These are phyloP conservation scores for Botrytis byssoidea DNA, from an alignment of 2,329 filamentous ascomycete genomes.

Conservation along the genomic window DNA sequence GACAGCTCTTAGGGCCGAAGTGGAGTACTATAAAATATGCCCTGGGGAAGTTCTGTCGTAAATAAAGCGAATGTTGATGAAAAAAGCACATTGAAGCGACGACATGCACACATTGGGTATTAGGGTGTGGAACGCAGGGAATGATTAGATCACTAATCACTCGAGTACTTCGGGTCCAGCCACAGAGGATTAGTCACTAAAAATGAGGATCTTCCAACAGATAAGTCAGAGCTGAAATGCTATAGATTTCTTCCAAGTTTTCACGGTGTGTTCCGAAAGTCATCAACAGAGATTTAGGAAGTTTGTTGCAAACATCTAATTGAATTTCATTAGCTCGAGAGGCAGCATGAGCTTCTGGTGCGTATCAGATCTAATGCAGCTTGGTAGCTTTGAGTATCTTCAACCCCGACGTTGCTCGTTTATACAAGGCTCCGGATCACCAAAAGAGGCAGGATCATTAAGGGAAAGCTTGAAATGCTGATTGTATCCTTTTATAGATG, in stretches of 20 bases:
- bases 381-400: background rate
- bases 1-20: background rate
- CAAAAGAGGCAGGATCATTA: background rate
- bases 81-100: background rate
- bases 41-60: background rate
- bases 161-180: background rate
- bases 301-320: background rate
- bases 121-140: background rate
- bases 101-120: background rate
- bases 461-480: background rate
- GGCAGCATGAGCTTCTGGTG: background rate
- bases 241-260: background rate
- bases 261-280: background rate
- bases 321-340: background rate
- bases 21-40: background rate
- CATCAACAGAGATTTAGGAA: background rate
- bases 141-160: background rate
- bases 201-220: background rate
- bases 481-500: fast-evolving
- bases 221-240: background rate
- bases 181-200: background rate
- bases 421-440: background rate
- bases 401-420: background rate
- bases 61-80: background rate
- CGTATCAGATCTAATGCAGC: background rate